phyloP scores from a whole-genome alignment of 805 yeast genomes.

The Candida takata region DNA sequence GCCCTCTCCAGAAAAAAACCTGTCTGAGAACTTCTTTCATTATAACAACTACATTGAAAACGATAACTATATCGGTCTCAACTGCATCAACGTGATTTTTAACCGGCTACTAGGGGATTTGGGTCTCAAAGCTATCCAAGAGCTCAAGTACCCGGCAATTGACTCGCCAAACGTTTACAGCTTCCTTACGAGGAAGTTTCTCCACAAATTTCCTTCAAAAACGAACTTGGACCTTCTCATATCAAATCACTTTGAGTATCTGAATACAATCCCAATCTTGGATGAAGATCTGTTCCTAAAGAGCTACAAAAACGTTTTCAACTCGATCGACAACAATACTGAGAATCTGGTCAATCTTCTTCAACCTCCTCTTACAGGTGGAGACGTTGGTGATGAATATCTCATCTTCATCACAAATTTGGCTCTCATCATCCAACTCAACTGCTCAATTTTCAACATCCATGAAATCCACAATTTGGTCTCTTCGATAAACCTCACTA shows the following conservation, averaged over 20 bases:
- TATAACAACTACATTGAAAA: conserved; percentile 19
- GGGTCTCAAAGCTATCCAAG: conserved; percentile 21
- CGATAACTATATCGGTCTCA: conserved; percentile 21
- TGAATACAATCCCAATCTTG: conserved; percentile 22
- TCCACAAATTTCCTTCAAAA: conserved; percentile 22
- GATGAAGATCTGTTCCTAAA: conserved; percentile 21
- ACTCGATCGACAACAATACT: conserved; percentile 15
- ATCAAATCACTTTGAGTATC: conserved; percentile 21
- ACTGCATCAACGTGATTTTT: conserved; percentile 18
- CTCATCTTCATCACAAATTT: conserved; percentile 22
- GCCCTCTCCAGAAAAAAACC: conserved; percentile 2
- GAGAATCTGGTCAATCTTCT: conserved; percentile 10
- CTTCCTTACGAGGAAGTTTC: conserved; percentile 15
- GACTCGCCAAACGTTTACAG: conserved; percentile 18
- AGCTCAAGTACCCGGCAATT: conserved; percentile 24
- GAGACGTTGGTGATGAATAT: conserved; percentile 24
- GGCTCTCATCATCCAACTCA: conserved; percentile 32
- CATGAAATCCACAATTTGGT: conserved; percentile 23
- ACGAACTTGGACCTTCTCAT: conserved; percentile 21
- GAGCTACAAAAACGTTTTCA: conserved; percentile 14
- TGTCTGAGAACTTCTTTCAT: conserved; percentile 19
- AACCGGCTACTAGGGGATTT: conserved; percentile 10
- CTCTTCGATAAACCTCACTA: conserved; percentile 12
- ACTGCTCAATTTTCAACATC: conserved; percentile 23
- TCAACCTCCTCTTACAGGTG: background rate